Evolutionary conservation across 306 rosid genomes (phyloP).

Genomic region (Pyrus bretschneideri): DNA sequence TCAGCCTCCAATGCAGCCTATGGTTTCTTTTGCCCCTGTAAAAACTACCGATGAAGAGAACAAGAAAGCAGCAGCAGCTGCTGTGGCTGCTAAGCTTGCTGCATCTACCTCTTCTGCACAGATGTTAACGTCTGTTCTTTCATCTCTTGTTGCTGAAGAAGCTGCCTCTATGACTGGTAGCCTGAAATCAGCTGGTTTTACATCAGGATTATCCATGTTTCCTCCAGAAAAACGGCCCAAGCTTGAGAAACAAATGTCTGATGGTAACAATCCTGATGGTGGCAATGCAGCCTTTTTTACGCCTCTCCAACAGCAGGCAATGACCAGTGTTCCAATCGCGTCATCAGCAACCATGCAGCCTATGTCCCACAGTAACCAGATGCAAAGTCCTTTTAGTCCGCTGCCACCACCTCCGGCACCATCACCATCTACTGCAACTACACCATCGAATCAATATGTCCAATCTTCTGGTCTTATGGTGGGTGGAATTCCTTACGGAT

Average conservation of each 20-base stretch:
- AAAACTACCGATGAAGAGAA: conserved; percentile 66
- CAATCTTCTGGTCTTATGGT: conserved; percentile 55
- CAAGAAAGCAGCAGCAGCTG: conserved; percentile 80
- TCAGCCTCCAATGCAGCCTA: conserved; percentile 39
- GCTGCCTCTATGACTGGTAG: conserved; percentile 63
- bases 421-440: conserved; percentile 40
- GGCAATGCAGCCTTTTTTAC: conserved; percentile 37
- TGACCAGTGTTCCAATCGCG: conserved; percentile 27
- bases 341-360: conserved; percentile 40
- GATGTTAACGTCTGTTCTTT: conserved; percentile 81
- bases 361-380: conserved; percentile 43
- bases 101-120: conserved; percentile 93
- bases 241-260: conserved; percentile 62
- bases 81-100: conserved; percentile 88
- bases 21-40: conserved; percentile 41
- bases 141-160: conserved; percentile 94
- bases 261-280: conserved; percentile 42
- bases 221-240: conserved; percentile 68
- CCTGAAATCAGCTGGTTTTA: conserved; percentile 40
- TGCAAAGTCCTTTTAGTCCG: conserved; percentile 50
- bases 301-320: conserved; percentile 38
- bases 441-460: conserved; percentile 47
- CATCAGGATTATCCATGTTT: conserved; percentile 46
- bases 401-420: conserved; percentile 32
- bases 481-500: conserved; percentile 59